Evolutionary conservation across 345 rosid genomes (phyloP).

Genomic region (Boechera stricta): DNA sequence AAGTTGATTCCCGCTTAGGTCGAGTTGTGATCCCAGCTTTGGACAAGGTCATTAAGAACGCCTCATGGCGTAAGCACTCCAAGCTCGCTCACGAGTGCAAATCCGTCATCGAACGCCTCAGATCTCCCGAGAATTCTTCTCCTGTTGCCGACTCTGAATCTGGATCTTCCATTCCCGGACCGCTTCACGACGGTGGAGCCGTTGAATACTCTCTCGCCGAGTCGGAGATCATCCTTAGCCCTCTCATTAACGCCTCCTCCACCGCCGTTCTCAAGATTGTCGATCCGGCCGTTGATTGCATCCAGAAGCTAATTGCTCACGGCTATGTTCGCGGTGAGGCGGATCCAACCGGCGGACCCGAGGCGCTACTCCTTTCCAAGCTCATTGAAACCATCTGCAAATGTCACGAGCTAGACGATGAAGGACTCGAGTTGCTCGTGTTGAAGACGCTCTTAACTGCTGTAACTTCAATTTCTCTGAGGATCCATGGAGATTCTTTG

Average conservation of each 20-base stretch:
- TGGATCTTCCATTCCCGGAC: conserved; percentile 77
- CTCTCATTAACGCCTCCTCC: conserved; percentile 75
- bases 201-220: conserved; percentile 73
- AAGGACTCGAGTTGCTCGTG: conserved; percentile 71
- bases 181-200: conserved; percentile 82
- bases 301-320: conserved; percentile 87
- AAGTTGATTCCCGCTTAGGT: conserved; percentile 95
- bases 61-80: conserved; percentile 98
- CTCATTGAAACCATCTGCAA: conserved; percentile 82
- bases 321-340: conserved; percentile 99
- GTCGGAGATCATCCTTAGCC: conserved; percentile 84
- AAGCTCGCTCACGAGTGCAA: conserved; percentile 95
- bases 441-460: conserved; percentile 85
- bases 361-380: conserved; percentile 68
- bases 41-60: conserved; percentile 88
- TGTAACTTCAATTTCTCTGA: conserved; percentile 80
- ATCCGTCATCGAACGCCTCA: conserved; percentile 73
- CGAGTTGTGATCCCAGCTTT: conserved; percentile 76
- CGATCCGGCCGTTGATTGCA: conserved; percentile 89
- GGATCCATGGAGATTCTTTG: conserved; percentile 95
- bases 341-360: conserved; percentile 76
- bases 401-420: conserved; percentile 85
- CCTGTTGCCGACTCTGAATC: conserved; percentile 54
- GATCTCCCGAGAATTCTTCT: conserved; percentile 51
- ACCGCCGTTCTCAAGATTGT: conserved; percentile 81